phyloP scores from a whole-genome alignment of 208 protist genomes.

The Plasmodiophora brassicae region DNA sequence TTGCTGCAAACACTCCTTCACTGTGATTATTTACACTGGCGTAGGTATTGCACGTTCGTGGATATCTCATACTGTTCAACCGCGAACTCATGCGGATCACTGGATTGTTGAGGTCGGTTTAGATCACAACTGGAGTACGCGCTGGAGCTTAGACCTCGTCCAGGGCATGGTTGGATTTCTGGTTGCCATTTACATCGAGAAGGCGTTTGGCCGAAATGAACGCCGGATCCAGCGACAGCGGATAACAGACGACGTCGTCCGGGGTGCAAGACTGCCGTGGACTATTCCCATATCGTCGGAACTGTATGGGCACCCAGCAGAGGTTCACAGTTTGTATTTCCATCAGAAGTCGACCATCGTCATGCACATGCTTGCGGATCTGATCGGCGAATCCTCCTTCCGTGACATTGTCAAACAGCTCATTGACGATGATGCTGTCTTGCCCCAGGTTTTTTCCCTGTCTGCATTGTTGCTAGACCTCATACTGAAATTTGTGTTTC shows the following conservation, averaged over 20 bases:
- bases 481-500: too few relatives aligned
- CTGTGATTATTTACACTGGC: neutral
- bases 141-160: too few relatives aligned
- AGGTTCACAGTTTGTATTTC: neutral
- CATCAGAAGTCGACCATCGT: neutral
- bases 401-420: neutral
- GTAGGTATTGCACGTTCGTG: constrained; percentile 11
- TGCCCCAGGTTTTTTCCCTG: too few relatives aligned
- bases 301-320: neutral
- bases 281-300: neutral
- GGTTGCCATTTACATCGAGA: constrained; percentile 3
- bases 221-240: neutral
- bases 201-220: neutral
- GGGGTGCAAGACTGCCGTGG: neutral
- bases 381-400: neutral
- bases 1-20: neutral
- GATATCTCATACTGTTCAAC: neutral
- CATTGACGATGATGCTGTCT: neutral
- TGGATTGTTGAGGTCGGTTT: constrained; percentile 16
- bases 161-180: neutral
- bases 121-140: too few relatives aligned
- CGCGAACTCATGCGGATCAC: neutral
- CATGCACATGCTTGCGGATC: constrained; percentile 12
- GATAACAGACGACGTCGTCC: neutral
- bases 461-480: too few relatives aligned